Evolutionary conservation across 495 filamentous ascomycete species (phyloP), one percentile per base, ranked within the genome.

Genomic region (Penicillium coprophilum): DNA sequence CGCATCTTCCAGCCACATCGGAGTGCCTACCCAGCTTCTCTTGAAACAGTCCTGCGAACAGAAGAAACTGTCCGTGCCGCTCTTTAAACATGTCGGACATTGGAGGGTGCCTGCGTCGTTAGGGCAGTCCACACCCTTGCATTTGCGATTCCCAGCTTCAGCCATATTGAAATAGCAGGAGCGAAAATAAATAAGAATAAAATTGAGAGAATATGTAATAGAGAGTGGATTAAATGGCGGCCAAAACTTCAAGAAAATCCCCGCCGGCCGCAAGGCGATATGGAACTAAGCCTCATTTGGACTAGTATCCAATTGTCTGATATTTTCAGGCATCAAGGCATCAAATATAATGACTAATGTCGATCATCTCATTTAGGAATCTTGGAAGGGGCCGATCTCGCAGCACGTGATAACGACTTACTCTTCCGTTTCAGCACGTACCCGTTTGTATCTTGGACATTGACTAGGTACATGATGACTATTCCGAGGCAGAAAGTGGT

Each of bases 11-110:
- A 71, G 41, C 61, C 57, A 57, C 60, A 64, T 55, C 63, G 67
- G 54, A 59, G 28, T 54, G 57, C 87, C 68, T 83, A 97, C 94
- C 94, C 94, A 98, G 77, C 90, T 97, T 68, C 84, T 85, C 80
- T 96, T 97, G 77, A 98, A 98, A 81, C 94, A 98, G 65, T 97
- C 95, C 69, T 98, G 95, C 11, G 91, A 91, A 78, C 94, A 98
- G 79, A 97, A 98, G 72, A 84, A 96, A 75, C 90, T 94, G 68
- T 93, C 90, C 65, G 88, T 92, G 46, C 89, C 92, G 49, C 89
- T 71, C 72, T 92, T 96, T 56, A 96, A 78, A 64, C 94, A 98
- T 45, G 88, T 97, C 24, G 94, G 94, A 77, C 94, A 98, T 69
- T 97, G 92, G 12, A 97, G 75, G 23, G 85, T 77, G 32, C 90